Percentiles rank a stretch among this genome's conserved stretches.
Conservation (phyloP, 257 asterid species). For the Nicotiana noctiflora region DNA sequence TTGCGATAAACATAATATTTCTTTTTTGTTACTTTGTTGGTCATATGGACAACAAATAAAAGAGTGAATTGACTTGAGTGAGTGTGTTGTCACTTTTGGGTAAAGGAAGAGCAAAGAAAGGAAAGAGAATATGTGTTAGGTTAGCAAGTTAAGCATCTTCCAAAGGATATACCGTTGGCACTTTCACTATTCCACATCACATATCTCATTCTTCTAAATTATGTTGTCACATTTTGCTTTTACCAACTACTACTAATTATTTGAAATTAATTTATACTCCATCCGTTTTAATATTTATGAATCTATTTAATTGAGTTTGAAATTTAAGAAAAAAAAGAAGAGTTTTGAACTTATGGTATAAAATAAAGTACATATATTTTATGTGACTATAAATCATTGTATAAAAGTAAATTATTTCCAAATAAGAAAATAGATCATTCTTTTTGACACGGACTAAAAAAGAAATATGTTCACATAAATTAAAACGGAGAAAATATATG, state of each 20-base stretch:
- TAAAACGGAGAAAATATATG: too few relatives aligned
- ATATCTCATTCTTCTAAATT: background rate
- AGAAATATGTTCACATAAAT: too few relatives aligned
- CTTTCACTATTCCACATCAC: background rate
- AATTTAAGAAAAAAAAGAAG: too few relatives aligned
- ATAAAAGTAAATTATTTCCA: too few relatives aligned
- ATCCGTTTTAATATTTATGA: too few relatives aligned
- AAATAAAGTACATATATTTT: too few relatives aligned
- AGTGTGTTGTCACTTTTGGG: constrained; percentile 29
- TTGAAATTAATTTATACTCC: background rate
- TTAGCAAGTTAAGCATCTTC: constrained; percentile 43
- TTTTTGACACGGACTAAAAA: too few relatives aligned
- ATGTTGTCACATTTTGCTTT: background rate
- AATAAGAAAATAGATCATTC: too few relatives aligned
- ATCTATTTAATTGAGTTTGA: too few relatives aligned
- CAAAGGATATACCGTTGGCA: constrained; percentile 29
- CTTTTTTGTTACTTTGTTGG: constrained; percentile 2
- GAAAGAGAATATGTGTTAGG: constrained; percentile 11
- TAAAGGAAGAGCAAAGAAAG: constrained; percentile 23
- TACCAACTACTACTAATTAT: background rate
- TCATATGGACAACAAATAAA: constrained; percentile 18
- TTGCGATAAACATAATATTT: background rate
- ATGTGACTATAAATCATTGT: too few relatives aligned
- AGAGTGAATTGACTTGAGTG: constrained; percentile 39
- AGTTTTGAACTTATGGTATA: too few relatives aligned